These are phyloP conservation scores for Cyclostephanos tholiformis DNA, from an alignment of 108 stramenopile species.

Conservation along the genomic window DNA sequence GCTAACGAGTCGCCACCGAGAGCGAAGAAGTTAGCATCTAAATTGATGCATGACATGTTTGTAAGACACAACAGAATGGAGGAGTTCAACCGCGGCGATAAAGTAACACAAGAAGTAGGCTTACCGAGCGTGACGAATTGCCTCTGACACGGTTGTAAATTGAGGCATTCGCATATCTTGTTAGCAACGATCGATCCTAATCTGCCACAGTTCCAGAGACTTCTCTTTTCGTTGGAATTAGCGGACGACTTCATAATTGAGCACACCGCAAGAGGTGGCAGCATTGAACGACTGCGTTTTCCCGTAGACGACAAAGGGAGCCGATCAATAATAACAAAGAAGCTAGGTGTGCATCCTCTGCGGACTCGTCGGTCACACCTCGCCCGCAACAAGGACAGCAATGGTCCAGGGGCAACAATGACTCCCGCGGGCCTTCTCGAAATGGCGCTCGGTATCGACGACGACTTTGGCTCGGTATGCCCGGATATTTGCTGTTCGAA, in stretches of 20 bases:
- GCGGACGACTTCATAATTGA: slow-evolving; percentile 10
- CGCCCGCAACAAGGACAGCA: slow-evolving; percentile 57
- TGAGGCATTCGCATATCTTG: slow-evolving; percentile 66
- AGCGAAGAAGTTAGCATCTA: slow-evolving; percentile 63
- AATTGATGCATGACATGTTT: neutral
- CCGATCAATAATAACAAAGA: slow-evolving; percentile 63
- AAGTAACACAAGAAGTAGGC: neutral
- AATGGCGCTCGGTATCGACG: too few relatives aligned
- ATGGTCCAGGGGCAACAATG: slow-evolving; percentile 57
- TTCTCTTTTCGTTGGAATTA: slow-evolving; percentile 11
- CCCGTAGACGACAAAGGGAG: slow-evolving; percentile 84
- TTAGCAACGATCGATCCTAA: slow-evolving; percentile 59
- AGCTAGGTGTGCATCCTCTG: slow-evolving; percentile 66
- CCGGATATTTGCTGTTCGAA: slow-evolving; percentile 25
- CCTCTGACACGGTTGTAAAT: slow-evolving; percentile 68
- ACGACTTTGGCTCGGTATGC: too few relatives aligned
- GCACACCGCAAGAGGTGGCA: slow-evolving; percentile 53
- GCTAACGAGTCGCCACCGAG: slow-evolving; percentile 86
- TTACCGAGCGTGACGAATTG: slow-evolving; percentile 52
- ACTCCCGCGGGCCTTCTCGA: slow-evolving; percentile 12
- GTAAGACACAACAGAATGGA: neutral
- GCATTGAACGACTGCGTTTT: slow-evolving; percentile 57
- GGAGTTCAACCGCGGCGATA: neutral
- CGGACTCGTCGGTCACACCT: slow-evolving; percentile 52
- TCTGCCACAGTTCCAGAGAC: slow-evolving; percentile 53